Conservation (phyloP, 2,329 filamentous ascomycete species). For the Colletotrichum paranaense region DNA sequence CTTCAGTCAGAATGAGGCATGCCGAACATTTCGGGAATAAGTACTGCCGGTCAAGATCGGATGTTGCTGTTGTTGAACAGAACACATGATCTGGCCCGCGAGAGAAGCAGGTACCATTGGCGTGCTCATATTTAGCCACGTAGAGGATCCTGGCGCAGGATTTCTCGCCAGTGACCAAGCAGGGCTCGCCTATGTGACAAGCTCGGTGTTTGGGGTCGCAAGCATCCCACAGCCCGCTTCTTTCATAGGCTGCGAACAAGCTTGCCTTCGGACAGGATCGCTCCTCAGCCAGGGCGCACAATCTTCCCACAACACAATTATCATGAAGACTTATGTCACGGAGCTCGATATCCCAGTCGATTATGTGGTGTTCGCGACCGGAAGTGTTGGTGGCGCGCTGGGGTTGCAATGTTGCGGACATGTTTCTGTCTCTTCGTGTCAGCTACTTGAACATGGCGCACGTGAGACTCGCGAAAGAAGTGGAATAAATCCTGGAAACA, state of each 20-base stretch:
- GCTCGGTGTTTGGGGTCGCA: conserved; percentile 17
- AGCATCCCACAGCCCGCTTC: conserved; percentile 10
- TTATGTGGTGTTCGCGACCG: background rate
- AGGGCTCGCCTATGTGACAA: background rate
- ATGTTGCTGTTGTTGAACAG: background rate
- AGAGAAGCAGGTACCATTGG: background rate
- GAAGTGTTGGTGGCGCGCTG: background rate
- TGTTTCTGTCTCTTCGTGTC: background rate
- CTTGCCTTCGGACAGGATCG: background rate
- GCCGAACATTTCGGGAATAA: background rate
- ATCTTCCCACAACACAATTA: background rate
- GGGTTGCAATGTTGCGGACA: background rate
- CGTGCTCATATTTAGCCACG: conserved; percentile 1
- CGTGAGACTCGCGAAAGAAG: background rate
- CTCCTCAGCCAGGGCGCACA: background rate
- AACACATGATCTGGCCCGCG: background rate
- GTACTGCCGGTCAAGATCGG: background rate
- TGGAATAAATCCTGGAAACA: too few relatives aligned
- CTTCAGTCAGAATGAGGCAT: conserved; percentile 2
- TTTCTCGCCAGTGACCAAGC: background rate
- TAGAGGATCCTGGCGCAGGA: background rate
- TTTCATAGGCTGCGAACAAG: background rate
- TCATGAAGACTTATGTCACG: background rate
- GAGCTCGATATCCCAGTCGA: background rate
- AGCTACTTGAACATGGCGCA: background rate